phyloP scores from a whole-genome alignment of 2,329 filamentous ascomycete species.

The Claviceps monticola region DNA sequence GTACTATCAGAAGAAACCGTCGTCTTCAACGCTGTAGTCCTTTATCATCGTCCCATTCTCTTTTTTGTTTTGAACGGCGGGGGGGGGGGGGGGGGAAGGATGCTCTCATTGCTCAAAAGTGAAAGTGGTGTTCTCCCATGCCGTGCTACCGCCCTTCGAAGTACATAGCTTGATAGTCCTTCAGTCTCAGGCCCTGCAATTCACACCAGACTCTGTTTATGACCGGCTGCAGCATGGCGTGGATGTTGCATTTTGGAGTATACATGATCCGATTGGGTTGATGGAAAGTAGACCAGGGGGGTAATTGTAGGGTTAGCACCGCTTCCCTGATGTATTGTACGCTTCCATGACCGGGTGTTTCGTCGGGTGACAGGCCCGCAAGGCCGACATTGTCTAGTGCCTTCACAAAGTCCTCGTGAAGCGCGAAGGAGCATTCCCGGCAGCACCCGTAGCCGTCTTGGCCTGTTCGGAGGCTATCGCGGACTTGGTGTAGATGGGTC shows the following conservation, averaged over 20 bases:
- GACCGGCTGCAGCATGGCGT: background rate
- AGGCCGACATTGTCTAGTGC: background rate
- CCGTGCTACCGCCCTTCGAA: too few species aligned
- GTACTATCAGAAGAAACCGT: too few species aligned
- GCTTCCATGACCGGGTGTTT: background rate
- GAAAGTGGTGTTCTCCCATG: too few species aligned
- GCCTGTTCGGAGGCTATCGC: background rate
- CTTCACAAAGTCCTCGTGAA: background rate
- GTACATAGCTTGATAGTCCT: background rate
- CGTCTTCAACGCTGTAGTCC: too few species aligned
- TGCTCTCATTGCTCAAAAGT: too few species aligned
- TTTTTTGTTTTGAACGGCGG: too few species aligned
- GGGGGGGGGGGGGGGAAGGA: too few species aligned
- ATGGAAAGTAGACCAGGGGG: background rate
- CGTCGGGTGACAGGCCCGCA: background rate
- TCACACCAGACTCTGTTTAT: fast-evolving
- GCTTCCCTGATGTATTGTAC: background rate
- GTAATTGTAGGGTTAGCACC: background rate
- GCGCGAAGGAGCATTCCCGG: background rate
- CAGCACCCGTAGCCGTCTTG: background rate
- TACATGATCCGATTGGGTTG: background rate
- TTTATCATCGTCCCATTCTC: too few species aligned
- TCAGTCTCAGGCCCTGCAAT: background rate
- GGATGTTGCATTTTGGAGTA: background rate
- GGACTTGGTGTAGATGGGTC: fast-evolving